A percentile compares a stretch with the other conserved stretches of the same genome.
phyloP scores from a whole-genome alignment of 1,284 basidiomycete genomes.

The Volvariella volvacea region DNA sequence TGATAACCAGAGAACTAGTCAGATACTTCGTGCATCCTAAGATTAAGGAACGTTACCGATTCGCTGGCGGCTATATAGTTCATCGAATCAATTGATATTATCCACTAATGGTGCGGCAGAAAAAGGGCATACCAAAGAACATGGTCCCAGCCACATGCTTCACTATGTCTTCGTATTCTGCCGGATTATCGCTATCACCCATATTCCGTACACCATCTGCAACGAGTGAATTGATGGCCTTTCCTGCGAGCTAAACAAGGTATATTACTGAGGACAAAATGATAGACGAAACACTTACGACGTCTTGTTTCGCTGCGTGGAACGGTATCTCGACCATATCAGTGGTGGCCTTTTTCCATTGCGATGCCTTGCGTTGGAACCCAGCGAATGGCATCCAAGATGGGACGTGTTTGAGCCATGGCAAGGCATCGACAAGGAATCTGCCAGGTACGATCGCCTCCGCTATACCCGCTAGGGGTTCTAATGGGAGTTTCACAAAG shows the following conservation, averaged over 20 bases:
- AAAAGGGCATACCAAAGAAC: no score
- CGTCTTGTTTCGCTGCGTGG: slow-evolving; percentile 16
- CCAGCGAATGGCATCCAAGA: slow-evolving; percentile 37
- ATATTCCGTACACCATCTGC: no score
- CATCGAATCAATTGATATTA: no score
- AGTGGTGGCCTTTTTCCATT: slow-evolving; percentile 18
- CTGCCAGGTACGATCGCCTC: slow-evolving; percentile 10
- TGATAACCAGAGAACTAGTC: slow-evolving; percentile 7
- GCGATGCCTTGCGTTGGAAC: no score
- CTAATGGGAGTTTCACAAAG: slow-evolving; percentile 9
- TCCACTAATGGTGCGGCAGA: no score
- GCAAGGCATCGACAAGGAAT: slow-evolving; percentile 12
- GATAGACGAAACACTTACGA: no score
- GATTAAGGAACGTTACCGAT: slow-evolving; percentile 3
- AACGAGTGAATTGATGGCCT: no score
- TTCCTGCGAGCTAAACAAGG: no score
- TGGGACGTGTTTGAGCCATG: slow-evolving; percentile 28
- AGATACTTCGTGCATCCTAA: background rate
- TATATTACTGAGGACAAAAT: no score
- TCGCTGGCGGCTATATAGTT: slow-evolving; percentile 6
- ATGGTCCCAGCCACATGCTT: no score
- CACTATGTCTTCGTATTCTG: no score
- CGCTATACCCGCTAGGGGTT: background rate
- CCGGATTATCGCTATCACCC: no score
- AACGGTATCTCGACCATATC: slow-evolving; percentile 24